A percentile compares a stretch with the other conserved stretches of the same genome.
These are phyloP conservation scores for Pseudogymnoascus sp. DNA, from an alignment of 2,329 filamentous ascomycete species.

Conservation along the genomic window DNA sequence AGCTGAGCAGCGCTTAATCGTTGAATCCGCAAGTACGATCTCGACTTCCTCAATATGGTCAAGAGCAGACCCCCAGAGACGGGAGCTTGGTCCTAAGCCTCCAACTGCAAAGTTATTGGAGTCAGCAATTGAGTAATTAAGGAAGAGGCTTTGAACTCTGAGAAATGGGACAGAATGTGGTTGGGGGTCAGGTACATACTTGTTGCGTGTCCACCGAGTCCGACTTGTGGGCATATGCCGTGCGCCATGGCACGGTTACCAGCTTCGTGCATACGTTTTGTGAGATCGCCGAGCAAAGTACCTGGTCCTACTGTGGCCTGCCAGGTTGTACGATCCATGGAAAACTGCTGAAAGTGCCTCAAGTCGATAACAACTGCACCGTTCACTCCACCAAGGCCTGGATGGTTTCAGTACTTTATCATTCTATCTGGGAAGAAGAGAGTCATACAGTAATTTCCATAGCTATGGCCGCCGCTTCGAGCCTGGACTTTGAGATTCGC, in stretches of 20 bases:
- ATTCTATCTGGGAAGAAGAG: neutral
- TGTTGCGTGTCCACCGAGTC: constrained; percentile 49
- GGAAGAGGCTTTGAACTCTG: neutral
- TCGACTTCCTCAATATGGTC: constrained; percentile 40
- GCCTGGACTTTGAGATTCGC: constrained; percentile 39
- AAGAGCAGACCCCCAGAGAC: constrained; percentile 42
- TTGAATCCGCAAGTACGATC: constrained; percentile 34
- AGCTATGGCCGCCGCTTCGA: constrained; percentile 44
- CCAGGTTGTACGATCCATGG: constrained; percentile 44
- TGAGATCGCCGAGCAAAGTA: constrained; percentile 42
- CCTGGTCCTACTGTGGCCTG: constrained; percentile 47
- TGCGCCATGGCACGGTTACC: constrained; percentile 50
- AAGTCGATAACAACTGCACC: constrained; percentile 47
- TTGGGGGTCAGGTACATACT: constrained; percentile 33
- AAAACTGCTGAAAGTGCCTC: constrained; percentile 42
- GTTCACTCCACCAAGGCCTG: constrained; percentile 40
- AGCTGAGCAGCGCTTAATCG: constrained; percentile 21
- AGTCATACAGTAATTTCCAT: constrained; percentile 36
- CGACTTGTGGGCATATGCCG: constrained; percentile 50
- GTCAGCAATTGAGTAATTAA: constrained; percentile 16
- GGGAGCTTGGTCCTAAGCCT: constrained; percentile 34
- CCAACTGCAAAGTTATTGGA: constrained; percentile 28
- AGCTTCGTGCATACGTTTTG: constrained; percentile 39
- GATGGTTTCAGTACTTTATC: neutral
- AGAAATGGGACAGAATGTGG: constrained; percentile 30